Percentiles rank a stretch among this genome's conserved stretches.
Evolutionary conservation across 768 basidiomycete species (phyloP).

Genomic region (Suillus variegatus): DNA sequence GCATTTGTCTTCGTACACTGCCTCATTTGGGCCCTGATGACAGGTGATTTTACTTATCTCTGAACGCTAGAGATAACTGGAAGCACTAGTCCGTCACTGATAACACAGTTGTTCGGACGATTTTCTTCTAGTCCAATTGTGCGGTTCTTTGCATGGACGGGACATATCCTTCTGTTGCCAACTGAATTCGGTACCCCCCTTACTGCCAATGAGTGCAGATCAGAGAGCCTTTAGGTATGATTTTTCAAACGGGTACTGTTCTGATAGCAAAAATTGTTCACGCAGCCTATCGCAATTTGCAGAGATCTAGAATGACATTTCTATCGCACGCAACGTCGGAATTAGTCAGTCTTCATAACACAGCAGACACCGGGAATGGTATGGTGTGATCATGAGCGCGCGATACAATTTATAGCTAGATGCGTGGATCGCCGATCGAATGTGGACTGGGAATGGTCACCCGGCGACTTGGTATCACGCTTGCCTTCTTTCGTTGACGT

Average conservation of each 20-base stretch:
- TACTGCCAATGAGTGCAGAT: not conserved
- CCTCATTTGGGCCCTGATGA: not conserved
- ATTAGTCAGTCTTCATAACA: not conserved
- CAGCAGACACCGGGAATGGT: not conserved
- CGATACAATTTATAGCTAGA: not conserved
- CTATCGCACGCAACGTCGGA: not conserved
- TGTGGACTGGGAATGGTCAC: not conserved
- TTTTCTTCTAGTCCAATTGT: not conserved
- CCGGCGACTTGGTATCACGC: not conserved
- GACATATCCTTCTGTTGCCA: not conserved
- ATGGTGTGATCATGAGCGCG: not conserved
- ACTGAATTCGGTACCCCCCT: not conserved
- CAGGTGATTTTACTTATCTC: constrained; percentile 4
- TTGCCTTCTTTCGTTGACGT: not conserved
- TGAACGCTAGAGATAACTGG: constrained; percentile 1
- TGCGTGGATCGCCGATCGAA: not conserved
- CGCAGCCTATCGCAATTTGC: constrained; percentile 3
- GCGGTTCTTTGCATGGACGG: not conserved
- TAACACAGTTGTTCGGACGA: not conserved
- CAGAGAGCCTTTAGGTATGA: not conserved
- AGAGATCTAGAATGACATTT: not conserved
- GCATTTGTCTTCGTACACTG: not conserved
- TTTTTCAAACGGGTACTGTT: constrained; percentile 3
- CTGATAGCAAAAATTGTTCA: constrained; percentile 7
- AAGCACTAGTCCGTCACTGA: constrained; percentile 1